Base-by-base conservation (phyloP, 2,329 filamentous ascomycete genomes). In the Aspergillus hiratsukae region DNA sequence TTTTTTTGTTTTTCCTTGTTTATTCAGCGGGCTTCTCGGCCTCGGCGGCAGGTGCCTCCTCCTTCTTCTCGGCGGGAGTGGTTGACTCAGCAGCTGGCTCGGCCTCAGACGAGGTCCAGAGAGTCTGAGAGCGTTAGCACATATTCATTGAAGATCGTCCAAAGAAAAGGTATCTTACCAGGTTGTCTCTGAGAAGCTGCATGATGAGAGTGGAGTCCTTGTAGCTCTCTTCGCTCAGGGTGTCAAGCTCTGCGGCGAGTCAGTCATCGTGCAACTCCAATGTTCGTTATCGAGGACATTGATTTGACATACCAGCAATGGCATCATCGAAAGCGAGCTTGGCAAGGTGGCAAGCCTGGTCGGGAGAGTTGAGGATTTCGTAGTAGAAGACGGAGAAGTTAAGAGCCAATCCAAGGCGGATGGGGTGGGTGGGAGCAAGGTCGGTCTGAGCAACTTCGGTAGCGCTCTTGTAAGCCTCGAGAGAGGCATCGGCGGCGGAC, bases 361-460 rank as follows among this genome's bases (percentile, higher is more conserved):
- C 94, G 64, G 93, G 93, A 46, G 93, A 91, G 84, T 97, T 99
- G 72, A 97, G 84, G 76, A 97, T 99, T 87, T 99, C 90, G 79
- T 99, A 99, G 88, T 97, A 97, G 85, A 97, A 97, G 73, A 97
- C 92, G 65, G 92, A 96, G 84, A 95, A 95, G 87, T 96, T 96
- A 66, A 96, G 84, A 69, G 91, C 91, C 65, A 96, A 86, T 75
- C 91, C 91, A 64, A 96, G 88, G 72, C 91, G 90, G 79, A 95
- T 96, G 73, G 91, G 91, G 83, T 96, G 91, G 57, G 91, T 96
- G 62, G 91, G 91, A 62, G 91, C 88, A 67, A 96, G 87, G 77
- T 94, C 90, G 69, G 89, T 93, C 76, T 90, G 86, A 62, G 91
- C 90, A 70, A 96, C 89, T 77, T 95, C 90, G 73, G 90, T 95